Base-by-base conservation (phyloP, 257 asterid species). In the Scutellaria galericulata region DNA sequence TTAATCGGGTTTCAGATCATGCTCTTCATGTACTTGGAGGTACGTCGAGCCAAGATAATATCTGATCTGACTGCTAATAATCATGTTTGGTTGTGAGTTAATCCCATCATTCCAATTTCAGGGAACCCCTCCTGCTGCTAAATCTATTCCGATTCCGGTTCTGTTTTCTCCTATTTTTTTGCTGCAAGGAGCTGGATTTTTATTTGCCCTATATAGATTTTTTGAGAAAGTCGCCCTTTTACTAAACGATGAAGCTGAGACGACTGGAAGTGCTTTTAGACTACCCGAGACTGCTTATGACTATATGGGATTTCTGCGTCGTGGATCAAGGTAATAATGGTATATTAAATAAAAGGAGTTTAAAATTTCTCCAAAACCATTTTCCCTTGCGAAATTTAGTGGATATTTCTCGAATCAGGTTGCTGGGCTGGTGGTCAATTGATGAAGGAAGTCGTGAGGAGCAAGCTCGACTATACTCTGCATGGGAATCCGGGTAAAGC, bases 361-460 rank as follows among this genome's bases (percentile, higher is more conserved):
- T 44, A 68, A 42, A 60, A 57, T 20, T 64, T 69, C 54, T 57
- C 46, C 50, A 39, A 41, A 60, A 20, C 31, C 15, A 15, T 27
- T 8, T 18, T 18, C 7, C 31, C 10, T 72, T 62, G 6, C 10
- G 59, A 71, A 68, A 5, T 5, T 75, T 67, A 13, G 80, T 64
- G 52, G 68, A 57, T 58, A 50, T 75, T 55, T 69, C 57, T 77
- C 12, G 5, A 66, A 72, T 70, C 85, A 91, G 97, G 89, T 87
- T 89, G 54, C 74, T 94, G 63, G 99, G 99, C 60, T 94, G 97
- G 97, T 94, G 99, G 99, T 94, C 99, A 31, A 91, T 94, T 65
- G 99, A 94, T 73, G 97, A 91, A 89, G 87, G 90, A 71, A 91
- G 99, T 76, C 88, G 83, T 66, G 97, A 91, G 82, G 99, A 94